Conservation (phyloP, 768 basidiomycete genomes). For the Rhizopogon salebrosus region DNA sequence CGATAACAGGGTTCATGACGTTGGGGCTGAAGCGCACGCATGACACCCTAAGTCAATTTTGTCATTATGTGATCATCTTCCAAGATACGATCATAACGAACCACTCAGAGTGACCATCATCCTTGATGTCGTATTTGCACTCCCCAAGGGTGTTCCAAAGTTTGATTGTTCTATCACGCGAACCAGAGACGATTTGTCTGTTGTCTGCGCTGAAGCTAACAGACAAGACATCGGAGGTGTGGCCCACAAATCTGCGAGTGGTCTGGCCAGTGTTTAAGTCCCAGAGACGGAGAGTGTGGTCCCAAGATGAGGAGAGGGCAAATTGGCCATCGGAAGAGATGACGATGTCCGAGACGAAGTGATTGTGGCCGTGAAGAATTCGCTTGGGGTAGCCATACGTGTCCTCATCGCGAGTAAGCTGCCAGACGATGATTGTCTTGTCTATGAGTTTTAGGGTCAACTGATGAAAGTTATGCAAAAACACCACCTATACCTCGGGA, state of each 20-base stretch:
- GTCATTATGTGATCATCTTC: not conserved
- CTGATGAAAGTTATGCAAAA: conserved; percentile 9
- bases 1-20: conserved; percentile 94
- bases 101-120: conserved; percentile 98
- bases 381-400: conserved; percentile 95
- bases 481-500: conserved; percentile 71
- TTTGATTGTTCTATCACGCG: conserved; percentile 95
- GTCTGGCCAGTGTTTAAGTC: conserved; percentile 97
- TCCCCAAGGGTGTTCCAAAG: conserved; percentile 99
- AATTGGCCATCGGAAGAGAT: conserved; percentile 99
- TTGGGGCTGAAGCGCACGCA: conserved; percentile 99
- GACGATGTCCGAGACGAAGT: conserved; percentile 98
- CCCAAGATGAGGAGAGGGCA: conserved; percentile 98
- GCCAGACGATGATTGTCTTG: conserved; percentile 99
- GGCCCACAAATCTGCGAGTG: conserved; percentile 96
- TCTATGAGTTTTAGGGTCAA: conserved; percentile 48
- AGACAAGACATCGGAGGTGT: conserved; percentile 95
- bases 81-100: conserved; percentile 12
- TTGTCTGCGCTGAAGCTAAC: conserved; percentile 99
- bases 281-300: conserved; percentile 99
- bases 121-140: conserved; percentile 99
- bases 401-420: conserved; percentile 89
- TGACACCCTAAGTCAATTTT: conserved; percentile 67
- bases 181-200: conserved; percentile 98
- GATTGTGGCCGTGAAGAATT: conserved; percentile 97